Percentiles rank a stretch among this genome's conserved stretches.
Evolutionary conservation across 495 filamentous ascomycete species (phyloP).

Genomic region (Podospora pseudoanserina): DNA sequence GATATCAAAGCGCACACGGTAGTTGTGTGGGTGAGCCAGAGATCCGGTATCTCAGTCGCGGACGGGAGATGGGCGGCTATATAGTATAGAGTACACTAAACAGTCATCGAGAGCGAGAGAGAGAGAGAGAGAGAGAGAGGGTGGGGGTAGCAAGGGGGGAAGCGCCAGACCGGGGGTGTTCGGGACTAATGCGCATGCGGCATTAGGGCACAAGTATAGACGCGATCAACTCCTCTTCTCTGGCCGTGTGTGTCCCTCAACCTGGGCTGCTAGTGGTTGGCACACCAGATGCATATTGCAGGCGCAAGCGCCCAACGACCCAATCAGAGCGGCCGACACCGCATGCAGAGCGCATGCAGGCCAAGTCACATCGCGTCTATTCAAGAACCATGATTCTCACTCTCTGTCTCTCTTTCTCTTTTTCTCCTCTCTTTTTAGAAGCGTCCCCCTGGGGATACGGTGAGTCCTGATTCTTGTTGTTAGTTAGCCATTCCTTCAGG

Average conservation of each 20-base stretch:
- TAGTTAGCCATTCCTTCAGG: not conserved
- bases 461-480: not conserved
- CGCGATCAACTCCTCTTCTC: slow-evolving; percentile 14
- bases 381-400: slow-evolving; percentile 8
- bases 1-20: slow-evolving; percentile 21
- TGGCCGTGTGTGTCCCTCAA: slow-evolving; percentile 7
- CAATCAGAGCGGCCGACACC: slow-evolving; percentile 19
- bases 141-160: slow-evolving; percentile 8
- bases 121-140: not conserved
- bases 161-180: slow-evolving; percentile 18
- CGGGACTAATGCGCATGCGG: slow-evolving; percentile 10
- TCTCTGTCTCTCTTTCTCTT: not conserved
- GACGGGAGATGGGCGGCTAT: slow-evolving; percentile 27
- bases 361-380: slow-evolving; percentile 38
- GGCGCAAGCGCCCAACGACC: slow-evolving; percentile 34
- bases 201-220: slow-evolving; percentile 16
- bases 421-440: not conserved
- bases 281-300: slow-evolving; percentile 27
- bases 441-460: not conserved
- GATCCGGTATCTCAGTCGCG: slow-evolving; percentile 17
- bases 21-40: slow-evolving; percentile 16
- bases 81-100: slow-evolving; percentile 35
- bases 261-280: slow-evolving; percentile 10
- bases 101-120: slow-evolving; percentile 17
- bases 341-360: slow-evolving; percentile 20